Evolutionary conservation across 805 yeast genomes (phyloP).

Genomic region (Millerozyma acaciae): DNA sequence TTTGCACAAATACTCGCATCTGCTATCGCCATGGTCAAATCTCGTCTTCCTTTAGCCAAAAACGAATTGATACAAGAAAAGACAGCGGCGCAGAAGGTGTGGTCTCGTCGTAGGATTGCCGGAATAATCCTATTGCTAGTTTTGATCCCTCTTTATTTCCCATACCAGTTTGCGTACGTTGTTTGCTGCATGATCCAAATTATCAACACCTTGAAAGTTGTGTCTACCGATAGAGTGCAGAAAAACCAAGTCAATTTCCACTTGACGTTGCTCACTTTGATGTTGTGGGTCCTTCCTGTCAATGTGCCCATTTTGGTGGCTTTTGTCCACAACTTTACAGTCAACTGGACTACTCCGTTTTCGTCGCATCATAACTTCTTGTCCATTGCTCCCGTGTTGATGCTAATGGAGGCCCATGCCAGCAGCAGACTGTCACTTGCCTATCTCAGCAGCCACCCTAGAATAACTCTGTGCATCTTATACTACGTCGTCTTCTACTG

Average conservation of each 20-base stretch:
- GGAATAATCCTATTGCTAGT: conserved; percentile 36
- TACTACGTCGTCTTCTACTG: conserved; percentile 57
- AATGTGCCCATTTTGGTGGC: conserved; percentile 76
- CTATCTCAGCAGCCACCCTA: conserved; percentile 11
- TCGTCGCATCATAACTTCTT: conserved; percentile 81
- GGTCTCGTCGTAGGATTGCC: conserved; percentile 19
- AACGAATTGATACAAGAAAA: not conserved
- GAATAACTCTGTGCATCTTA: conserved; percentile 26
- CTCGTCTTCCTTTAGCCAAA: not conserved
- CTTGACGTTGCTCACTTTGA: conserved; percentile 56
- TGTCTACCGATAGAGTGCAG: conserved; percentile 4
- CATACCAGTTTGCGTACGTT: conserved; percentile 75
- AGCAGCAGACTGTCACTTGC: conserved; percentile 47
- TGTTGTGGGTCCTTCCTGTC: conserved; percentile 78
- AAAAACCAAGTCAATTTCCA: conserved; percentile 53
- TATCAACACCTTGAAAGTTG: conserved; percentile 42
- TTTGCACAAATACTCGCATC: conserved; percentile 8
- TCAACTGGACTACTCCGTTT: conserved; percentile 80
- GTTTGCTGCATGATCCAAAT: conserved; percentile 58
- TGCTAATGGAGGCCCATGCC: conserved; percentile 53
- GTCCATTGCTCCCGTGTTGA: conserved; percentile 69
- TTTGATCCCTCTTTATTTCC: conserved; percentile 58
- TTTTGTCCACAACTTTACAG: conserved; percentile 72
- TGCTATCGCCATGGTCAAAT: not conserved
- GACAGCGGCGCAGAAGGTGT: not conserved